Base-by-base conservation (phyloP, 495 filamentous ascomycete species). In the Penicilliopsis zonata region DNA sequence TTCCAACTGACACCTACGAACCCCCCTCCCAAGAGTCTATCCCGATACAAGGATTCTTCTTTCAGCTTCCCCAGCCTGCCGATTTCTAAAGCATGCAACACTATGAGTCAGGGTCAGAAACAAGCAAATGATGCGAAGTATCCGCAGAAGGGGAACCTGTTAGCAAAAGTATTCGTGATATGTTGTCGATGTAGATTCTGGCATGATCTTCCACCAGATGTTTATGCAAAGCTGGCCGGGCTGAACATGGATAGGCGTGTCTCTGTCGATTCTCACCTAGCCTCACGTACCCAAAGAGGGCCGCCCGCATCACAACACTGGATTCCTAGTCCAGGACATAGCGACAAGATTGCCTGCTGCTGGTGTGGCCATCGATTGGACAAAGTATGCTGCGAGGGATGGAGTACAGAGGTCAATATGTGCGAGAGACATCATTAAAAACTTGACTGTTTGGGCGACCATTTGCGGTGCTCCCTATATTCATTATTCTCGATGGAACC, bases 171-270 rank as follows among this genome's bases (percentile, higher is more conserved):
- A 36, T 75, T 88, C 37, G 80, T 86, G 4, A 76, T 86, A 35
- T 88, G 82, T 49, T 88, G 82, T 50, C 70, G 64, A 33, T 88
- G 82, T 65, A 76, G 76, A 33, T 83, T 78, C 51, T 86, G 78
- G 68, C 79, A 86, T 52, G 82, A 86, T 42, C 70, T 85, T 52
- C 82, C 82, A 7, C 77, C 74, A 7, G 73, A 76, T 26, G 61
- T 82, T 31, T 86, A 86, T 44, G 74, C 80, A 78, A 69, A 44
- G 80, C 83, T 65, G 73, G 76, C 13, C 72, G 70, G 41, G 70
- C 76, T 7, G 73, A 78, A 34, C 63, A 61, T 14, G 48, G 72
- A 12, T 58, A 68, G 1, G 50, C 65, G 36, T 67, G 70, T 6
- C 31, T 35, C 9, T 30, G 33, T 3, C 18, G 37, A 3, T 24